Percentiles rank a stretch among this genome's conserved stretches.
Conservation (phyloP, 179 eudicot genomes). For the Beta lomatogona region DNA sequence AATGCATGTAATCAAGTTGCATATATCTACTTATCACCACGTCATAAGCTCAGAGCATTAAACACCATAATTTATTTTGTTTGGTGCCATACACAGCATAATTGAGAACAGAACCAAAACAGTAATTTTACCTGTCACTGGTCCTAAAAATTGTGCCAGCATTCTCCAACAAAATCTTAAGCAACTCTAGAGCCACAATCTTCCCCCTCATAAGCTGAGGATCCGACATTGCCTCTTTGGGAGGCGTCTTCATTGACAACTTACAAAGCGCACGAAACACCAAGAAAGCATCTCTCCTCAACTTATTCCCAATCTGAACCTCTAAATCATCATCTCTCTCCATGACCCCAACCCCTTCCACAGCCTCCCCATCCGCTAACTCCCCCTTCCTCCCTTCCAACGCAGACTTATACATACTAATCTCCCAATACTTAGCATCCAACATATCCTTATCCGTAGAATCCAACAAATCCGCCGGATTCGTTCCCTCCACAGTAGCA, state of each 20-base stretch:
- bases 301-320: slow-evolving; percentile 95
- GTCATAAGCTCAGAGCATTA: background rate
- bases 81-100: background rate
- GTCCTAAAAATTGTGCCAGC: slow-evolving; percentile 95
- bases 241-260: slow-evolving; percentile 97
- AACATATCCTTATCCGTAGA: slow-evolving; percentile 97
- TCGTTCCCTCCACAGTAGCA: slow-evolving; percentile 84
- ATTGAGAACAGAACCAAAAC: background rate
- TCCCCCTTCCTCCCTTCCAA: slow-evolving; percentile 97
- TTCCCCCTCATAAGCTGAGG: slow-evolving; percentile 89
- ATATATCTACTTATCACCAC: background rate
- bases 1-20: background rate
- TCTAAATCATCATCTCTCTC: slow-evolving; percentile 95
- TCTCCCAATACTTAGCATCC: slow-evolving; percentile 99
- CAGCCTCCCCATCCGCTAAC: slow-evolving; percentile 69
- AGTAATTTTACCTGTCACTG: slow-evolving; percentile 72
- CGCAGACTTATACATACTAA: slow-evolving; percentile 95
- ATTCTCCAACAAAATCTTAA: slow-evolving; percentile 96
- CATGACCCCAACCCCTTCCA: slow-evolving; percentile 14
- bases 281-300: slow-evolving; percentile 90
- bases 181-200: slow-evolving; percentile 95
- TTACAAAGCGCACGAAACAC: slow-evolving; percentile 96
- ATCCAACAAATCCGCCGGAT: slow-evolving; percentile 94
- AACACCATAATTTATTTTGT: background rate
- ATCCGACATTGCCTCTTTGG: slow-evolving; percentile 84